A percentile compares a stretch with the other conserved stretches of the same genome.
These are phyloP conservation scores for Neurospora sublineolata DNA, from an alignment of 495 filamentous ascomycete genomes.

Conservation along the genomic window DNA sequence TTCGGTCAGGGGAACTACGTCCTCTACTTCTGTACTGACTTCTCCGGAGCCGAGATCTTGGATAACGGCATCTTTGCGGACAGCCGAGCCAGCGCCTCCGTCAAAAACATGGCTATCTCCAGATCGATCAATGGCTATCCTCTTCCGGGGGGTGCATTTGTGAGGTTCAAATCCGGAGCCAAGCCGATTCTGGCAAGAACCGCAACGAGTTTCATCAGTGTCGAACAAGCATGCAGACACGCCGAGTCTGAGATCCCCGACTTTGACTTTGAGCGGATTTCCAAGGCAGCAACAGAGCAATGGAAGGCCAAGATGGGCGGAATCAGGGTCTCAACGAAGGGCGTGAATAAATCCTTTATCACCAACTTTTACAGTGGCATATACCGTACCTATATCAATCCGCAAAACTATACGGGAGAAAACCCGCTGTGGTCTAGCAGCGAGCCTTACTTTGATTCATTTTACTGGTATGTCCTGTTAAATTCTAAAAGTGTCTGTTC, in stretches of 20 bases:
- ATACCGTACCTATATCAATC: constrained; percentile 61
- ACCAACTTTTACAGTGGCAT: constrained; percentile 60
- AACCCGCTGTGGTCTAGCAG: constrained; percentile 60
- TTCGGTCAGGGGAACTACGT: constrained; percentile 54
- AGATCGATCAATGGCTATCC: constrained; percentile 53
- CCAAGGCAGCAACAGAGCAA: constrained; percentile 38
- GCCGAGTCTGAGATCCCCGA: constrained; percentile 57
- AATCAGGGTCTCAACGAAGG: constrained; percentile 44
- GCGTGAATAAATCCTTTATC: constrained; percentile 41
- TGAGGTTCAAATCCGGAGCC: constrained; percentile 22
- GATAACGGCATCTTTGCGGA: constrained; percentile 56
- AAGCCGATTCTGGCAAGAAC: constrained; percentile 49
- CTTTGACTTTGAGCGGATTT: constrained; percentile 50
- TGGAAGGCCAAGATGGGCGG: constrained; percentile 56
- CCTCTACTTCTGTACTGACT: constrained; percentile 59
- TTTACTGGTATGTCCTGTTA: constrained; percentile 45
- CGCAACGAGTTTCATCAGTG: constrained; percentile 60
- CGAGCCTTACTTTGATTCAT: constrained; percentile 75
- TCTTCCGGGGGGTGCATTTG: constrained; percentile 35
- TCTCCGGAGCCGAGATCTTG: constrained; percentile 48
- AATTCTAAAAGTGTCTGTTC: neutral
- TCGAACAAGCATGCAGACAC: constrained; percentile 52
- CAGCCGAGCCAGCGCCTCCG: constrained; percentile 42
- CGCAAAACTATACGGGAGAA: constrained; percentile 70
- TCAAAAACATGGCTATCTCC: constrained; percentile 44